Evolutionary conservation across 2,329 filamentous ascomycete genomes (phyloP), one percentile per base, ranked within the genome.

Genomic region (Exophiala viscosa): DNA sequence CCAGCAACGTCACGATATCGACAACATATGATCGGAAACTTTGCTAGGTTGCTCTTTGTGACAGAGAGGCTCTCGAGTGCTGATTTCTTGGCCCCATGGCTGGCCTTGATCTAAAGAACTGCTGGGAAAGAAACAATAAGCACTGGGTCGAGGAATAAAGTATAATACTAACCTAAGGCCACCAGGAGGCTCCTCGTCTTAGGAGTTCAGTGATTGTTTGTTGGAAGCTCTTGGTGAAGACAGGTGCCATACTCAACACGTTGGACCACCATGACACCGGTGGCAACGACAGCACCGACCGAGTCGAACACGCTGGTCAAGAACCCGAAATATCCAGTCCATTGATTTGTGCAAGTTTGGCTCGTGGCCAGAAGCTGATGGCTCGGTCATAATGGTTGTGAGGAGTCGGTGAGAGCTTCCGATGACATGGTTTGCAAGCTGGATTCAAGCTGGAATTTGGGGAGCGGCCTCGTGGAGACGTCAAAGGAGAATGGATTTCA

Each of bases 301-400:
- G 69, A 67, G 0, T 69, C 62, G 3, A 28, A 5, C 3, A 28
- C 23, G 5, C 5, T 28, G 5, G 70, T 68, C 49, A 70, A 73
- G 17, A 72, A 61, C 13, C 66, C 67, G 4, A 74, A 46, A 44
- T 70, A 73, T 57, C 74, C 71, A 36, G 70, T 28, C 5, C 8
- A 28, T 28, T 4, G 8, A 28, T 7, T 1, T 28, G 23, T 4
- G 23, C 23, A 28, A 7, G 23, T 28, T 28, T 28, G 23, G 23
- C 23, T 28, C 3, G 23, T 28, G 8, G 23, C 23, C 23, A 28
- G 8, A 28, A 28, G 23, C 8, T 28, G 23, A 28, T 28, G 23
- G 23, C 23, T 28, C n/a, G 8, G 23, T 28, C 23, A 28, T 5
- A 28, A 28, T 5, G 23, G 23, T 28, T 28, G 23, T 28, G 8